phyloP scores from a whole-genome alignment of 257 asterid species.

The Gardenia jasminoides region DNA sequence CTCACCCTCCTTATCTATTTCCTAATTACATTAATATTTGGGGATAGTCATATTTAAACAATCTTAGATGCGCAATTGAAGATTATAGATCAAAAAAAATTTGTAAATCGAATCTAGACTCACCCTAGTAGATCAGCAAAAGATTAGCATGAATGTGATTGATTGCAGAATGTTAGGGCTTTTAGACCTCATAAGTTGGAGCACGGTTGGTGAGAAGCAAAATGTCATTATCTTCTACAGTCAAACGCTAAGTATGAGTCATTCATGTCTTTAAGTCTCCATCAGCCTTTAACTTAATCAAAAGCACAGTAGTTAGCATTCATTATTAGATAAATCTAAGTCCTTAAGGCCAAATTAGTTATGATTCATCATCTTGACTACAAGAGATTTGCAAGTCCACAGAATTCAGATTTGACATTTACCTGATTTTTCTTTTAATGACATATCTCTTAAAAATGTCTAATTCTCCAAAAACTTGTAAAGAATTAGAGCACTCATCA shows the following conservation, averaged over 20 bases:
- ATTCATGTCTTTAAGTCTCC: conserved; percentile 16
- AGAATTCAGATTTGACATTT: not conserved
- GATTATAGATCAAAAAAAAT: not conserved
- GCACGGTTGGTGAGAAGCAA: conserved; percentile 25
- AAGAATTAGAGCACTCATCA: no score
- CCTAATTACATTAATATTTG: not conserved
- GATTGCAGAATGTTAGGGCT: not conserved
- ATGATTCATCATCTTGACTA: not conserved
- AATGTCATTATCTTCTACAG: conserved; percentile 21
- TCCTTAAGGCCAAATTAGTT: not conserved
- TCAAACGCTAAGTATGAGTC: not conserved
- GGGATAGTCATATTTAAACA: not conserved
- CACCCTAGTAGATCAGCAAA: not conserved
- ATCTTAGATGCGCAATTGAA: not conserved
- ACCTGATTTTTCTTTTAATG: no score
- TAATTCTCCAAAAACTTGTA: not conserved
- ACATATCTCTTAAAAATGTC: not conserved
- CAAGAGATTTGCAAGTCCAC: not conserved
- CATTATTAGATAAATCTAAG: not conserved
- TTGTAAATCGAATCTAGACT: no score
- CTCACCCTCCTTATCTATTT: not conserved
- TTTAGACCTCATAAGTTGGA: conserved; percentile 16
- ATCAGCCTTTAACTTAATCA: conserved; percentile 9
- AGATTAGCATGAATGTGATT: not conserved
- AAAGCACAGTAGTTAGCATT: not conserved